Evolutionary conservation across 1,284 basidiomycete genomes (phyloP).

Genomic region (Sporisorium scitamineum): DNA sequence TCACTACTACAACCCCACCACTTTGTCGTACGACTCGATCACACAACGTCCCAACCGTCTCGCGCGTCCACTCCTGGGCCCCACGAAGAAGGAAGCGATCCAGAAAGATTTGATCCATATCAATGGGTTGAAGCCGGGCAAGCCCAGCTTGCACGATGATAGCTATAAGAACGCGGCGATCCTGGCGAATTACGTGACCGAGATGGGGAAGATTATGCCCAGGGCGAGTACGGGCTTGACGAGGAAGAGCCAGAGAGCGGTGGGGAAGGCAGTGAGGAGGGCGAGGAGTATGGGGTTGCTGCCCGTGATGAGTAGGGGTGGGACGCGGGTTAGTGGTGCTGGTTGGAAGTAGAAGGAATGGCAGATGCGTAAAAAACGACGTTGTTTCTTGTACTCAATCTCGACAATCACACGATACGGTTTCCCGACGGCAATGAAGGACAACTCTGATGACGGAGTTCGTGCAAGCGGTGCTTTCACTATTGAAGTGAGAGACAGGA

Average conservation of each 20-base stretch:
- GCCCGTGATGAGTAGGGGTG: slow-evolving; percentile 71
- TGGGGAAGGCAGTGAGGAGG: slow-evolving; percentile 89
- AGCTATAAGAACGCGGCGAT: slow-evolving; percentile 78
- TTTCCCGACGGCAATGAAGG: too few relatives aligned
- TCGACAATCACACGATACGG: too few relatives aligned
- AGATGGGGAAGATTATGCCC: slow-evolving; percentile 85
- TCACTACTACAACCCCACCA: slow-evolving; percentile 61
- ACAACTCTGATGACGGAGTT: too few relatives aligned
- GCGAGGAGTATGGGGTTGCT: slow-evolving; percentile 94
- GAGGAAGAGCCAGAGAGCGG: slow-evolving; percentile 80
- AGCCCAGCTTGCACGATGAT: slow-evolving; percentile 67
- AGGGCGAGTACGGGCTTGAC: slow-evolving; percentile 82
- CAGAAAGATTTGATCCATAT: slow-evolving; percentile 74
- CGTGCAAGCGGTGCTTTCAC: too few relatives aligned
- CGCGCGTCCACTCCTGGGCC: slow-evolving; percentile 56
- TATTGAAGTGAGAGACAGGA: too few relatives aligned
- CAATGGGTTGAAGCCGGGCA: slow-evolving; percentile 67
- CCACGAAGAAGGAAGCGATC: slow-evolving; percentile 47
- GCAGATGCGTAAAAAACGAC: background rate
- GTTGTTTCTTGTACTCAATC: too few relatives aligned
- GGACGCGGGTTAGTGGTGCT: slow-evolving; percentile 36
- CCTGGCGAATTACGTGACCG: slow-evolving; percentile 78
- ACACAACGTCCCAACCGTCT: slow-evolving; percentile 22
- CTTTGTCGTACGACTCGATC: slow-evolving; percentile 42
- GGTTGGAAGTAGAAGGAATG: slow-evolving; percentile 32